Evolutionary conservation across 1,284 basidiomycete genomes (phyloP), one percentile per base, ranked within the genome.

Genomic region (Naganishia sp.): DNA sequence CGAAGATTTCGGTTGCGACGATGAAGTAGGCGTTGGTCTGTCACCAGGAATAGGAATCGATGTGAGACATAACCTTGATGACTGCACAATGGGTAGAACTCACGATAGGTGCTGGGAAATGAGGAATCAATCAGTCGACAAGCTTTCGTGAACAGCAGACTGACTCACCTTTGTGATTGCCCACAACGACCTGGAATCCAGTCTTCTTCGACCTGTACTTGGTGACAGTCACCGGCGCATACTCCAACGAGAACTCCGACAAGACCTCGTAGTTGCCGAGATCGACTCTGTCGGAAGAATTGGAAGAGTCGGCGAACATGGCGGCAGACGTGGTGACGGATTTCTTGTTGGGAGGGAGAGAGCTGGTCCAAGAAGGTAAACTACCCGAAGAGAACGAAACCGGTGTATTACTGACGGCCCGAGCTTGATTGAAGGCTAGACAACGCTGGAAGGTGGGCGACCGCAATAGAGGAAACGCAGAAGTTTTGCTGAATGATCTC

Each of bases 1-100:
- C 84, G 79, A 95, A 94, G 74, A 94, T 99, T 83, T 99, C 96
- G 13, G 94, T 96, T 7, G 87, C 87, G 47, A 97, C 87, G 10
- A 90, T 88, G 75, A 96, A 94, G 79, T 94, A 96, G 3, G 93
- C 93, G 75, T 95, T 93, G 87, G 71, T 92, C 91, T 70, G 47
- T 50, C 64, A 25, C 7, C 57, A 69, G 18, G 69, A 64, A 62
- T 65, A 5, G 10, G 18, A 17, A 39, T 35, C 9, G 35, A 3
- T 28, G 21, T 49, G n/a, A 23, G 18, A 17, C 18, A 21, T 46
- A 17, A 21, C 11, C n/a, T 23, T 10, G n/a, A 28, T 28, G 1
- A 28, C 28, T 17, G 18, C 15, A 10, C 13, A 11, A 35, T 5
- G 57, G 7, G 13, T 11, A 15, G 23, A 21, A 35, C 58, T 61